These are phyloP conservation scores for Lasiodiplodia citricola DNA, from an alignment of 2,329 filamentous ascomycete species.

Conservation along the genomic window DNA sequence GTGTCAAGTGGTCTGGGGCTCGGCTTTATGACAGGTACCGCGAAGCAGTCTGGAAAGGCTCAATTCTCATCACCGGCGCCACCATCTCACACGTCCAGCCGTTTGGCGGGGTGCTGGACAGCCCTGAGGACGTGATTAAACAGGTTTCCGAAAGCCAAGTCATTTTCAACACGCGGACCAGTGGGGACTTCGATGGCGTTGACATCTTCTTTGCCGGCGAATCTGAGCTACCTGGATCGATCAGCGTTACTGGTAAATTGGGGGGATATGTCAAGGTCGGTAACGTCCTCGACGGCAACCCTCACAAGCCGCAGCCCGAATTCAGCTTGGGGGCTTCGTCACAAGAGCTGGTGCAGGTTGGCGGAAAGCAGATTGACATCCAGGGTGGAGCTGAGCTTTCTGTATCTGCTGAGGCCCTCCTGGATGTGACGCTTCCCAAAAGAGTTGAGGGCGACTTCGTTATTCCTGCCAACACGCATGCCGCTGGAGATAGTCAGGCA, in stretches of 20 bases:
- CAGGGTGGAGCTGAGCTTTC: slow-evolving; percentile 36
- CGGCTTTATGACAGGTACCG: slow-evolving; percentile 42
- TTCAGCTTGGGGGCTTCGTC: not conserved
- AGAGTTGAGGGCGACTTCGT: not conserved
- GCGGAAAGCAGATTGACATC: slow-evolving; percentile 31
- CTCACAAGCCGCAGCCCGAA: slow-evolving; percentile 11
- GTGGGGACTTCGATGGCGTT: slow-evolving; percentile 40
- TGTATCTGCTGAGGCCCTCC: slow-evolving; percentile 32
- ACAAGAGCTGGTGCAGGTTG: not conserved
- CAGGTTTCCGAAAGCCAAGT: slow-evolving; percentile 29
- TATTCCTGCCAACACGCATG: not conserved
- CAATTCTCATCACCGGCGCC: slow-evolving; percentile 33
- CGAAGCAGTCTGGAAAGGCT: slow-evolving; percentile 42
- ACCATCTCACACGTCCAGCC: slow-evolving; percentile 29
- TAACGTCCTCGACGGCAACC: slow-evolving; percentile 3
- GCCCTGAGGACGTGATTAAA: slow-evolving; percentile 32
- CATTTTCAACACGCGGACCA: slow-evolving; percentile 35
- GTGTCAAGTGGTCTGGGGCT: slow-evolving; percentile 41
- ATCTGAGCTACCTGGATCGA: not conserved
- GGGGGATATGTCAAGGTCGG: slow-evolving; percentile 22
- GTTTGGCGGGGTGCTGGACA: slow-evolving; percentile 36
- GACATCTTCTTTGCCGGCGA: not conserved
- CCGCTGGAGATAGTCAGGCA: not conserved
- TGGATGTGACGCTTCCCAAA: slow-evolving; percentile 30
- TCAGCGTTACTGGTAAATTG: not conserved